Evolutionary conservation across 768 basidiomycete genomes (phyloP), one percentile per base, ranked within the genome.

Genomic region (Lactarius evosmus): DNA sequence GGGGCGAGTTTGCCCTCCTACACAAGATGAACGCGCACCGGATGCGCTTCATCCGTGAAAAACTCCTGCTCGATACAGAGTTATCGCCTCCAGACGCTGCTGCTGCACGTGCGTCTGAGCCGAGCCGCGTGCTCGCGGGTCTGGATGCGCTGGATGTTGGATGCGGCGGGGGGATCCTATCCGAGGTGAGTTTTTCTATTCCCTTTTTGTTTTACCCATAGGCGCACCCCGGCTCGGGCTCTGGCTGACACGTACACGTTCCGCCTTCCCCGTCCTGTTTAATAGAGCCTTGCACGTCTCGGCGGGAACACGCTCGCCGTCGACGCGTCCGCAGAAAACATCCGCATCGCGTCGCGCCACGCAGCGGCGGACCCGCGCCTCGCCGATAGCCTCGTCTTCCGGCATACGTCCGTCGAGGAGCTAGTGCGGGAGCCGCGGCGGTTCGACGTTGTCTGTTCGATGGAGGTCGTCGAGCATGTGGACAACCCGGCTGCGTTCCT

Each of bases 381-480:
- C 22, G 70, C 25, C 77, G 9, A 8, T 70, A 2, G 78, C 95
- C 29, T 74, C 78, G 0, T 9, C 8, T 98, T 98, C 76, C 76
- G 83, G 8, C 85, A 91, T 70, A 80, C 83, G 0, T 79, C 89
- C 0, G 93, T 89, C 0, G 95, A 98, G 72, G 80, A 80, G 0
- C 81, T 99, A 4, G 75, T 91, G 32, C 71, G 80, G 12, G 85
- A 86, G 5, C 73, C 82, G 16, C 81, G 80, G 69, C 84, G 84
- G 57, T 98, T 88, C 72, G 96, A 98, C 73, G 83, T 95, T 22
- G 95, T 99, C 16, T 97, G 94, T 72, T 91, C 95, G 11, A 93
- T 98, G 93, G 97, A 99, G 74, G 96, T 99, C 8, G 73, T 99
- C 33, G 97, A 99, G 76, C 97, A 99, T 71, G 97, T 99, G 56